Conservation (phyloP, 2,329 filamentous ascomycete species). For the Penicillium sp. region DNA sequence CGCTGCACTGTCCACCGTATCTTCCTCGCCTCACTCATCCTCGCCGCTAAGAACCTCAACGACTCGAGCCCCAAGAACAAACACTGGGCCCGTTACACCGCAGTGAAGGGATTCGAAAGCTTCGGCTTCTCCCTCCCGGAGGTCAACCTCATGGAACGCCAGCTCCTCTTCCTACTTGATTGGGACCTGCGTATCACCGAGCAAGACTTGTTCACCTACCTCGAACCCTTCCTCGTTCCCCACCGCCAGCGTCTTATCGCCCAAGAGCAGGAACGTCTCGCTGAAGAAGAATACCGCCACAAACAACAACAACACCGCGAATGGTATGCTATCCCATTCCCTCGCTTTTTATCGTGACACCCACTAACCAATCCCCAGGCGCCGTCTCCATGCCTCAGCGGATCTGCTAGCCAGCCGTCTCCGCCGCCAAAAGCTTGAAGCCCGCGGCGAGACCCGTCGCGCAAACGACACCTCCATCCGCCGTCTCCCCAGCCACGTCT, state of each 20-base stretch:
- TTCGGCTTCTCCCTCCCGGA: slow-evolving; percentile 94
- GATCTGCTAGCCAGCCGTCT: slow-evolving; percentile 39
- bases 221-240: slow-evolving; percentile 84
- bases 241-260: slow-evolving; percentile 64
- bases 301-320: slow-evolving; percentile 35
- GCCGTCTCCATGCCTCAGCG: slow-evolving; percentile 37
- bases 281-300: slow-evolving; percentile 39
- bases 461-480: slow-evolving; percentile 24
- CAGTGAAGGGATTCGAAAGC: slow-evolving; percentile 67
- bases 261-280: slow-evolving; percentile 53
- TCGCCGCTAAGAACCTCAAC: slow-evolving; percentile 94
- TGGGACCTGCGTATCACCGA: slow-evolving; percentile 88
- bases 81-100: slow-evolving; percentile 95
- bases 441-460: slow-evolving; percentile 29
- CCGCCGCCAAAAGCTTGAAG: slow-evolving; percentile 39
- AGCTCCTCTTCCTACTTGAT: slow-evolving; percentile 88
- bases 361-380: slow-evolving; percentile 18
- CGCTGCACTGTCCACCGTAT: slow-evolving; percentile 96
- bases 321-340: slow-evolving; percentile 26
- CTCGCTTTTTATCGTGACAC: not conserved
- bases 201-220: slow-evolving; percentile 80
- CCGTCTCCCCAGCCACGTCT: slow-evolving; percentile 31
- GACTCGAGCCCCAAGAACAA: slow-evolving; percentile 99
- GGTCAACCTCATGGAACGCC: slow-evolving; percentile 99
- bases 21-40: slow-evolving; percentile 69